A percentile compares a stretch with the other conserved stretches of the same genome.
phyloP scores from a whole-genome alignment of 176 grass and related monocot genomes.

The Saccharum spontaneum region DNA sequence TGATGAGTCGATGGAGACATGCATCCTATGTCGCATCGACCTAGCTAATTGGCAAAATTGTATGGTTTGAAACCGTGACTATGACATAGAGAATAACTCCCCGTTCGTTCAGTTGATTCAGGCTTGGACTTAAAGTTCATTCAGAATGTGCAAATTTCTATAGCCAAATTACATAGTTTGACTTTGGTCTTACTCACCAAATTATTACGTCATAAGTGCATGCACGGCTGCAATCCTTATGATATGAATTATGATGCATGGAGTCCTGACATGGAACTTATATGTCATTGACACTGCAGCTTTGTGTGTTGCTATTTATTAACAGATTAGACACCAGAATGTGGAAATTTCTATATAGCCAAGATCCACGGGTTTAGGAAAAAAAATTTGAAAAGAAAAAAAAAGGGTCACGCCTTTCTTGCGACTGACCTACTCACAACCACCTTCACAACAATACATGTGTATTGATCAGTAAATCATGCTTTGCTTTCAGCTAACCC shows the following conservation, averaged over 20 bases:
- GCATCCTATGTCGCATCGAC: too few relatives aligned
- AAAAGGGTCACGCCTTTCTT: slow-evolving; percentile 56
- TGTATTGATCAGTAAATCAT: not conserved
- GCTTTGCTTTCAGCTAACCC: not conserved
- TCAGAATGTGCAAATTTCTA: too few relatives aligned
- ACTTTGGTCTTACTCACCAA: not conserved
- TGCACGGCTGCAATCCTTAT: too few relatives aligned
- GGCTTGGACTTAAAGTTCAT: too few relatives aligned
- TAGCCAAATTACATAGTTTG: not conserved
- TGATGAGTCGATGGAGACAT: too few relatives aligned
- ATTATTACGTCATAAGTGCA: not conserved
- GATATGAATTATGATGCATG: not conserved
- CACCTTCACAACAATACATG: slow-evolving; percentile 45
- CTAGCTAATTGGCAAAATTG: not conserved
- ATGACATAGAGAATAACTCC: too few relatives aligned
- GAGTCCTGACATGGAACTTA: not conserved
- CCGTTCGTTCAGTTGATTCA: too few relatives aligned
- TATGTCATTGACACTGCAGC: not conserved
- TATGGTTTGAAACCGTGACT: too few relatives aligned
- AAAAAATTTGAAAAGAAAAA: not conserved
- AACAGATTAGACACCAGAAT: not conserved
- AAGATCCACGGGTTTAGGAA: not conserved
- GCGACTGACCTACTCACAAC: slow-evolving; percentile 68
- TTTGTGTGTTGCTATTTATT: not conserved
- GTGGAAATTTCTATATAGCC: not conserved